phyloP scores from a whole-genome alignment of 441 rosid genomes.

The Manihot esculenta region DNA sequence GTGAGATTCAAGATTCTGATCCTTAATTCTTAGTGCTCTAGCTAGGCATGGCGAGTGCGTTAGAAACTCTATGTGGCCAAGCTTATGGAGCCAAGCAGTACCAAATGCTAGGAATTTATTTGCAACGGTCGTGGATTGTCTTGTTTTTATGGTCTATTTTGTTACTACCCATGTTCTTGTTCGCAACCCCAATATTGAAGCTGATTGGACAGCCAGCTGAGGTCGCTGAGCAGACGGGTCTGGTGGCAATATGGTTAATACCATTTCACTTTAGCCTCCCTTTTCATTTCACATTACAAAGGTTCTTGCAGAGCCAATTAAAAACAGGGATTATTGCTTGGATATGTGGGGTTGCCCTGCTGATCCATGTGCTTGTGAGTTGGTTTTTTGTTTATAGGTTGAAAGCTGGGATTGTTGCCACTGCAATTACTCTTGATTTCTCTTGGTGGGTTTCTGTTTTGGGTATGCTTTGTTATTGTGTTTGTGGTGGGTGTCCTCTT shows the following conservation, averaged over 20 bases:
- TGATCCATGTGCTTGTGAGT: constrained; percentile 35
- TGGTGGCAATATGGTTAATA: constrained; percentile 46
- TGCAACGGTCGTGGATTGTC: constrained; percentile 56
- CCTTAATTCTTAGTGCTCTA: constrained; percentile 20
- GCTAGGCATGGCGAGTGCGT: constrained; percentile 69
- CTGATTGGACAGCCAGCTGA: constrained; percentile 40
- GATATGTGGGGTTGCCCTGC: constrained; percentile 37
- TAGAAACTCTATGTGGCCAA: constrained; percentile 82
- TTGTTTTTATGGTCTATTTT: constrained; percentile 37
- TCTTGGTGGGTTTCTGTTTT: constrained; percentile 47
- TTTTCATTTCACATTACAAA: constrained; percentile 47
- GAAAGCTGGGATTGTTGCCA: constrained; percentile 45
- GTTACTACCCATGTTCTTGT: constrained; percentile 43
- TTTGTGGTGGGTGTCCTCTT: constrained; percentile 44
- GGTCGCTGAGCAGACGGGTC: constrained; percentile 45
- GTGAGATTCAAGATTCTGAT: background rate
- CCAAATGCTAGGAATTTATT: constrained; percentile 49
- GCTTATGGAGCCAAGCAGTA: constrained; percentile 69
- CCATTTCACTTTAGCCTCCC: constrained; percentile 53
- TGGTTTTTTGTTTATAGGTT: constrained; percentile 47
- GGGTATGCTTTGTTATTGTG: constrained; percentile 34
- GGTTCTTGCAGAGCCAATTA: constrained; percentile 54
- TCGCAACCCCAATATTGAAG: constrained; percentile 47
- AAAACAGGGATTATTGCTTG: constrained; percentile 43
- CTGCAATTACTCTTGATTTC: constrained; percentile 44